Evolutionary conservation across 805 yeast genomes (phyloP).

Genomic region (Teunomyces gatunensis): DNA sequence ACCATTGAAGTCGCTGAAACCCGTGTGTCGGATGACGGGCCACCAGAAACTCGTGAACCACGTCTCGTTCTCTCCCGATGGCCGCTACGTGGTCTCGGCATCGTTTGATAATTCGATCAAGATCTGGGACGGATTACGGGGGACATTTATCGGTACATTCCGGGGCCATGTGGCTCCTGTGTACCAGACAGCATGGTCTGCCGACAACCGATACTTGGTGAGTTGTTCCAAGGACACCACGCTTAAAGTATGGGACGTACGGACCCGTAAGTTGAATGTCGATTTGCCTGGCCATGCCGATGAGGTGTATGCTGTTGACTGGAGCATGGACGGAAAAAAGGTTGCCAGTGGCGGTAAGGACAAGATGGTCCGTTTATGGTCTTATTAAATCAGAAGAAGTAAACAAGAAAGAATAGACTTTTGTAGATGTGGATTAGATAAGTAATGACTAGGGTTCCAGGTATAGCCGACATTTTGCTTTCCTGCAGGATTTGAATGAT

Average conservation of each 20-base stretch:
- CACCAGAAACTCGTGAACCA: constrained; percentile 96
- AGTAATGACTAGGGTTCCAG: no score
- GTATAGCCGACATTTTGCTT: neutral
- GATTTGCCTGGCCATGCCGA: constrained; percentile 96
- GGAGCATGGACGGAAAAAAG: constrained; percentile 92
- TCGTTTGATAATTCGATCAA: constrained; percentile 95
- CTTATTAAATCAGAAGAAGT: constrained; percentile 44
- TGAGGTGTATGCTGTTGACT: constrained; percentile 95
- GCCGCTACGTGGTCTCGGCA: constrained; percentile 83
- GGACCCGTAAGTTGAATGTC: constrained; percentile 75
- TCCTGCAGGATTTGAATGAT: neutral
- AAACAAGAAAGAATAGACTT: no score
- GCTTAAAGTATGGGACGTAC: constrained; percentile 92
- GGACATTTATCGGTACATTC: constrained; percentile 83
- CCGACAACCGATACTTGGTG: constrained; percentile 86
- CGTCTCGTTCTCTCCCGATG: constrained; percentile 95
- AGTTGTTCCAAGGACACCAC: constrained; percentile 96
- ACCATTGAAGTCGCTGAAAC: constrained; percentile 76
- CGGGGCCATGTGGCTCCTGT: constrained; percentile 98
- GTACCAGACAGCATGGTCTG: constrained; percentile 96
- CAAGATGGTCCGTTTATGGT: constrained; percentile 91
- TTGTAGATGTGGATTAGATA: no score
- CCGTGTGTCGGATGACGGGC: constrained; percentile 92
- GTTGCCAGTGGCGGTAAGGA: constrained; percentile 99
- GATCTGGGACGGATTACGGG: constrained; percentile 93